Conservation (phyloP, 139 green algal genomes). For the Haematococcus lacustris region DNA sequence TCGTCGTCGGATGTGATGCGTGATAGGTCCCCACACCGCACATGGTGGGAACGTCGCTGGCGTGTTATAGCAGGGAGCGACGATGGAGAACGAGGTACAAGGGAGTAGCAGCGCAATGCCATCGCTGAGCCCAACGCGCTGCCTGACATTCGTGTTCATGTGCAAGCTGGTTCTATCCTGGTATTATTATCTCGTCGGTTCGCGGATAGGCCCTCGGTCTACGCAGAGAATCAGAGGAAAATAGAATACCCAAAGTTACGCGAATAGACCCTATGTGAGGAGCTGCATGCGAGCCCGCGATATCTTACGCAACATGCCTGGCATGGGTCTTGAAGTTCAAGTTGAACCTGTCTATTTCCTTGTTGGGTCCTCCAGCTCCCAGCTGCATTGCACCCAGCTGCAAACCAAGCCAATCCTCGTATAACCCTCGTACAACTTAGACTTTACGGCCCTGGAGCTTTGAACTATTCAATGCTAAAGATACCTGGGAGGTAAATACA, state of each 20-base stretch:
- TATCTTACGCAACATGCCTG: neutral
- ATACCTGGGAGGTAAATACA: neutral
- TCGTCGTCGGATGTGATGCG: constrained; percentile 9
- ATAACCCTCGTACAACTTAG: too few relatives aligned
- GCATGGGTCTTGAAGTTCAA: neutral
- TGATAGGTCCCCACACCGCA: constrained; percentile 3
- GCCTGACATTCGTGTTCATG: too few relatives aligned
- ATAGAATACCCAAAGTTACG: neutral
- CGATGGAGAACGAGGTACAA: neutral
- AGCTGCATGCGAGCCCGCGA: neutral
- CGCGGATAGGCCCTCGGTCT: neutral
- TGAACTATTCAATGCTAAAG: neutral
- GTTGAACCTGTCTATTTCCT: too few relatives aligned
- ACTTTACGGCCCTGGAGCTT: neutral
- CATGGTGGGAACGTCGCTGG: neutral
- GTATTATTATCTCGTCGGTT: too few relatives aligned
- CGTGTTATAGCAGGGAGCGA: neutral
- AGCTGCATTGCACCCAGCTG: neutral
- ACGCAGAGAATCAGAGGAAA: neutral
- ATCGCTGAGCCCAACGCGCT: too few relatives aligned
- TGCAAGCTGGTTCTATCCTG: too few relatives aligned
- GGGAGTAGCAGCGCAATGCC: neutral
- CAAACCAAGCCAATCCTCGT: too few relatives aligned
- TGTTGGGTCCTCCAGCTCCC: too few relatives aligned
- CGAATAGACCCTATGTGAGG: neutral